Base-by-base conservation (phyloP, 108 stramenopile genomes). In the Mediolabrus comicus region DNA sequence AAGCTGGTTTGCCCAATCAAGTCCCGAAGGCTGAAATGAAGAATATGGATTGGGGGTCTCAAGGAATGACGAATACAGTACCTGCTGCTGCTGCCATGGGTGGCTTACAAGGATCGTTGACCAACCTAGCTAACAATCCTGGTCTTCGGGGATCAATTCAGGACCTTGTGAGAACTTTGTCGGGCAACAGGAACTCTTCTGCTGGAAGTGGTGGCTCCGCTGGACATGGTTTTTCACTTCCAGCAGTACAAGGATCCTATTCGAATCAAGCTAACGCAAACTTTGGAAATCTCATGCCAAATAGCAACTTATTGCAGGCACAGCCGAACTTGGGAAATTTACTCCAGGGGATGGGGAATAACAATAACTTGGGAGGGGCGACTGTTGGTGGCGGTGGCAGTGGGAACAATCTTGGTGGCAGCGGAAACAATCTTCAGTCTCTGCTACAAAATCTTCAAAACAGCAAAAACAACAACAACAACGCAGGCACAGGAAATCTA, bases 21-120 rank as follows among this genome's bases (percentile, higher is more conserved):
- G 65, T 36, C 22, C 85, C 92, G 10, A 72, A 77, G 22, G 81
- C 73, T 62, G 85, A 87, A n/a, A 84, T 90, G 80, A 91, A 88
- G 78, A 94, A 94, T 63, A 59, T 53, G 64, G 73, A 73, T 60
- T 81, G 66, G 69, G 52, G 54, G 53, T 49, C 16, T 46, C 38
- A 16, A 46, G 52, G 71, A 63, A 28, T 41, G 19, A 28, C 54
- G 67, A 62, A 26, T 79, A 71, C 6, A 49, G 59, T 35, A 76
- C 59, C 19, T 65, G 71, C 56, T 49, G 67, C n/a, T 72, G 74
- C 27, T 32, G 43, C 38, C 36, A 4, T 12, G 19, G 39, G 32
- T 62, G 59, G 22, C 55, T 59, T 64, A 55, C 51, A 38, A n/a
- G 32, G 32, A 32, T 33, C 29, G 56, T 8, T 33, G 2, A 33